Evolutionary conservation across 345 rosid species (phyloP), one percentile per base, ranked within the genome.

Genomic region (Rubroshorea leprosula): DNA sequence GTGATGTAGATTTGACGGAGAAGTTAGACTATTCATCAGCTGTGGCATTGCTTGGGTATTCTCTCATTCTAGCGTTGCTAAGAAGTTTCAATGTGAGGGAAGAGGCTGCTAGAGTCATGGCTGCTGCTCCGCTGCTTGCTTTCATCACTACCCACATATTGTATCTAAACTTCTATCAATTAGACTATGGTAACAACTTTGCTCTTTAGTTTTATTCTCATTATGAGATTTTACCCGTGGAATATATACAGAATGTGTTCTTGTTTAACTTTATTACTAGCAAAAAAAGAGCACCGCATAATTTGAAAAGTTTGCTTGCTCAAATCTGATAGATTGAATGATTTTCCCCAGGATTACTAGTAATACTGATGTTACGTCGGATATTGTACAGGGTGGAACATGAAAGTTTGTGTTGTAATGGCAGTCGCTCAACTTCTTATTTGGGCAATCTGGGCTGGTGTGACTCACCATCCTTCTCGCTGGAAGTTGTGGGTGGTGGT

Each of bases 1-100:
- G 83, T 62, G 91, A 82, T 72, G 81, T 82, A 58, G 89, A 84
- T 58, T 60, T 84, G 71, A 80, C 96, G 39, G 96, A 87, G 79
- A 82, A 68, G 58, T 68, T 87, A 49, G 85, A 84, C 72, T 84
- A 74, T 72, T 84, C 96, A 61, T 84, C 87, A 18, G 89, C 96
- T 20, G 76, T 84, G 62, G 92, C 92, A 21, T 62, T 79, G 52
- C 75, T 87, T 13, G 95, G 96, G 41, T 87, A 67, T 76, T 72
- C 89, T 12, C 83, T 87, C 49, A 80, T 82, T 59, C 50, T 87
- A 48, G 59, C 90, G 41, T 73, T 80, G 48, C 70, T 80, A 46
- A 67, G 89, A 77, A 75, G 80, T 54, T 84, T 87, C 77, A 74
- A 70, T 51, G 69, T 87, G 66, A 71, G 75, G 43, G 82, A 68